phyloP scores from a whole-genome alignment of 352 stramenopile species.

The Pythium monospermum region DNA sequence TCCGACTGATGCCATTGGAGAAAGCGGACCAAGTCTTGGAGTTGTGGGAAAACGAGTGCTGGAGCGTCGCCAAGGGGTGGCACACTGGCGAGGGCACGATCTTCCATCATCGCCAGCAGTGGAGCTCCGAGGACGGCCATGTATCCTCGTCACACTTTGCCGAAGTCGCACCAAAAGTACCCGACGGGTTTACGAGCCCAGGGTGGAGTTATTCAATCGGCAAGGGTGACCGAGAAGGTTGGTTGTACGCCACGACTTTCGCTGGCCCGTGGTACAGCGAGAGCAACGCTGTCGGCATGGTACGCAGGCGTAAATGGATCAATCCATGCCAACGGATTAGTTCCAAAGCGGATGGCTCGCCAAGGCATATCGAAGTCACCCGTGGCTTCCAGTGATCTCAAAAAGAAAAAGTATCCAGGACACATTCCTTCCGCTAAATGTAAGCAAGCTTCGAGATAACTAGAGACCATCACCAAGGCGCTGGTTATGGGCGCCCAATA shows the following conservation, averaged over 20 bases:
- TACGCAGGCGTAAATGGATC: constrained; percentile 29
- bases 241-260: constrained; percentile 33
- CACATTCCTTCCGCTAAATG: too few relatives aligned
- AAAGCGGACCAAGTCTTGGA: constrained; percentile 20
- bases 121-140: constrained; percentile 23
- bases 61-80: constrained; percentile 23
- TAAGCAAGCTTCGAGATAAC: too few relatives aligned
- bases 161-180: constrained; percentile 18
- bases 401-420: too few relatives aligned
- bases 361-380: constrained; percentile 1
- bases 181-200: constrained; percentile 12
- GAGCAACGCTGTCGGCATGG: constrained; percentile 13
- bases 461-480: too few relatives aligned
- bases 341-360: neutral
- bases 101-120: constrained; percentile 14
- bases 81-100: constrained; percentile 10
- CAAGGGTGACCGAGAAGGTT: constrained; percentile 33
- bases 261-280: constrained; percentile 30
- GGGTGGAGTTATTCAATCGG: constrained; percentile 28
- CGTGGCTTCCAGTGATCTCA: too few relatives aligned
- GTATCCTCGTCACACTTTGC: constrained; percentile 23
- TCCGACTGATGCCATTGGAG: constrained; percentile 20
- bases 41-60: constrained; percentile 40
- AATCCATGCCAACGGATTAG: neutral
- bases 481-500: too few relatives aligned